Base-by-base conservation (phyloP, 176 grass and related monocot genomes). In the Oryza glaberrima region DNA sequence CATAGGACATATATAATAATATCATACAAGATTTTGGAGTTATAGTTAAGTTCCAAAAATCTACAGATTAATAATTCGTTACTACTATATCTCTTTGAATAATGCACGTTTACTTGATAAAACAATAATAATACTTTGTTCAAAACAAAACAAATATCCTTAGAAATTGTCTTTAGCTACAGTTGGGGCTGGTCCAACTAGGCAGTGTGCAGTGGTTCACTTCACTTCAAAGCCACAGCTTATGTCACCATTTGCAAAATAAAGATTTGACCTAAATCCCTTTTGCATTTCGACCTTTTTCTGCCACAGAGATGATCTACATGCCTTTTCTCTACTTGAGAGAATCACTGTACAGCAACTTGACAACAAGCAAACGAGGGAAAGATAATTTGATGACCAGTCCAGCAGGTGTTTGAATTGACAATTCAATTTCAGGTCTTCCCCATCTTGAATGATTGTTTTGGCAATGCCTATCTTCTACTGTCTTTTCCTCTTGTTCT, bases 281-380 rank as follows among this genome's bases (percentile, higher is more conserved):
- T 34, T 45, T 30, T 6, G 9, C 19, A 65, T 61, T 65, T 75
- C 43, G 7, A 36, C 8, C 2, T 41, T 84, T 38, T 28, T 20
- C 23, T 34, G 10, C 43, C 15, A 56, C 73, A 58, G 60, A 89
- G 11, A 75, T 16, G 49, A 76, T 10, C 23, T 47, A 11, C 40
- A 23, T 63, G 2, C 20, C n/a, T 69, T 69, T 47, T 52, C 64
- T 64, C 60, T 68, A 13, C 32, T 1, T 13, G 7, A 28, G 82
- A 68, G 41, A 89, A 70, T 41, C 40, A 34, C 65, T 49, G 65
- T 0, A 60, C 14, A 65, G n/a, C 75, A 88, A 88, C 56, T 60
- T 71, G 67, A 84, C 76, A 61, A 60, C 43, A 40, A 51, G n/a
- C 70, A 80, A 11, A 48, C 25, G 25, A 41, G 11, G 43, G 35